phyloP scores from a whole-genome alignment of 2,329 filamentous ascomycete species.

The Scedosporium boydii region DNA sequence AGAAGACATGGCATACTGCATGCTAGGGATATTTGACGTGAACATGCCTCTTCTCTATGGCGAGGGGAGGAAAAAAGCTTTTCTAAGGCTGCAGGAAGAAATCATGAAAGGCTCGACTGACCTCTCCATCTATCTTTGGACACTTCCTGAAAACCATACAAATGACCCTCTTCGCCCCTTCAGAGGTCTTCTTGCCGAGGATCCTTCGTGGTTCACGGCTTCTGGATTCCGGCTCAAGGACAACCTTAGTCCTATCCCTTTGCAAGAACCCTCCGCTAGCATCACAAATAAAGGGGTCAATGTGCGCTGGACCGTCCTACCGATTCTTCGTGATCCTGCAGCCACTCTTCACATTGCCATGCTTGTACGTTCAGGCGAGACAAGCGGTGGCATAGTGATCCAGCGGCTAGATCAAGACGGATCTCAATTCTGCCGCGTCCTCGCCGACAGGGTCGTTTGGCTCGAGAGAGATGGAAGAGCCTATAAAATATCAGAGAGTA shows the following conservation, averaged over 20 bases:
- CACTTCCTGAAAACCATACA: neutral
- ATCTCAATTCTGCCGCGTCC: neutral
- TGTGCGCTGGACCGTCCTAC: neutral
- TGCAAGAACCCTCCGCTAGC: neutral
- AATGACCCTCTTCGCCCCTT: neutral
- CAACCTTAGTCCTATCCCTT: neutral
- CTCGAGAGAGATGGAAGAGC: neutral
- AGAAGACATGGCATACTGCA: slow-evolving; percentile 16
- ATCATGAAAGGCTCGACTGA: slow-evolving; percentile 12
- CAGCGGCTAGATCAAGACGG: neutral
- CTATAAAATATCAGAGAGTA: neutral
- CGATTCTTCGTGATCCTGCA: neutral
- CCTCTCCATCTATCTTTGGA: slow-evolving; percentile 14
- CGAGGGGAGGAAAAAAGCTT: slow-evolving; percentile 8
- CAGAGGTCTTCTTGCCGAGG: neutral
- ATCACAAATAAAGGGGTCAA: neutral
- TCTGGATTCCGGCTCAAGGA: neutral
- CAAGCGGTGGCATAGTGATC: neutral
- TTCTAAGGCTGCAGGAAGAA: slow-evolving; percentile 14
- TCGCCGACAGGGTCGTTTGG: neutral
- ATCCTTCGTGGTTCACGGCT: neutral
- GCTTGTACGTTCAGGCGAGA: neutral
- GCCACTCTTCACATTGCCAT: neutral
- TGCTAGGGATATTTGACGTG: slow-evolving; percentile 15
- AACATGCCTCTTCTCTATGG: slow-evolving; percentile 17